These are phyloP conservation scores for Trichoderma cornu-damae DNA, from an alignment of 2,329 filamentous ascomycete genomes.

Conservation along the genomic window DNA sequence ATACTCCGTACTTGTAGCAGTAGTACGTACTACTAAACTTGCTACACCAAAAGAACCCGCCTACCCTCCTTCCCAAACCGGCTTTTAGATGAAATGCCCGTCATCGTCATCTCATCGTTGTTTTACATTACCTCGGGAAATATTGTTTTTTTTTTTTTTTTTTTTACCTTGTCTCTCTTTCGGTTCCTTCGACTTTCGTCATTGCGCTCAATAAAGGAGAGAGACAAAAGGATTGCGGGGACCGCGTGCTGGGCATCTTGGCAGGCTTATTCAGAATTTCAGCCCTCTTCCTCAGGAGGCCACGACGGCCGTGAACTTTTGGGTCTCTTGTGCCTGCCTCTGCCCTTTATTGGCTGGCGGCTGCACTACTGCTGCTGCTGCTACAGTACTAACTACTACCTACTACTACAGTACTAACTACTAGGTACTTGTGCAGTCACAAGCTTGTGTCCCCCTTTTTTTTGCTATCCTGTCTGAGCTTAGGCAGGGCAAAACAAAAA, in stretches of 20 bases:
- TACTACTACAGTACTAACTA: too few relatives aligned
- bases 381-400: too few relatives aligned
- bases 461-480: neutral
- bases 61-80: neutral
- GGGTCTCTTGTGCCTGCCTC: too few relatives aligned
- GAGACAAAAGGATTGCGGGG: too few relatives aligned
- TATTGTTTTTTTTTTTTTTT: too few relatives aligned
- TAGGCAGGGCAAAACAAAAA: neutral
- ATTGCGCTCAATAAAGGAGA: neutral
- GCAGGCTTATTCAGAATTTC: slow-evolving; percentile 3
- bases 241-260: slow-evolving; percentile 7
- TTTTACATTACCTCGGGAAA: neutral
- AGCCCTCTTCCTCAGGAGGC: neutral
- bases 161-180: too few relatives aligned
- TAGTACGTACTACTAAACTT: too few relatives aligned
- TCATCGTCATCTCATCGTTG: slow-evolving; percentile 13
- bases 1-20: too few relatives aligned
- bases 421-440: too few relatives aligned
- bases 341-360: neutral
- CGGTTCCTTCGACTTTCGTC: neutral
- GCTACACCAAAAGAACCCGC: too few relatives aligned
- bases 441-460: too few relatives aligned
- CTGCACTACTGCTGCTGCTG: too few relatives aligned
- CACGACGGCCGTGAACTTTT: neutral
- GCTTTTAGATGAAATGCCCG: slow-evolving; percentile 3